Conservation (phyloP, 2,329 filamentous ascomycete species). For the Pseudocercospora ulei region DNA sequence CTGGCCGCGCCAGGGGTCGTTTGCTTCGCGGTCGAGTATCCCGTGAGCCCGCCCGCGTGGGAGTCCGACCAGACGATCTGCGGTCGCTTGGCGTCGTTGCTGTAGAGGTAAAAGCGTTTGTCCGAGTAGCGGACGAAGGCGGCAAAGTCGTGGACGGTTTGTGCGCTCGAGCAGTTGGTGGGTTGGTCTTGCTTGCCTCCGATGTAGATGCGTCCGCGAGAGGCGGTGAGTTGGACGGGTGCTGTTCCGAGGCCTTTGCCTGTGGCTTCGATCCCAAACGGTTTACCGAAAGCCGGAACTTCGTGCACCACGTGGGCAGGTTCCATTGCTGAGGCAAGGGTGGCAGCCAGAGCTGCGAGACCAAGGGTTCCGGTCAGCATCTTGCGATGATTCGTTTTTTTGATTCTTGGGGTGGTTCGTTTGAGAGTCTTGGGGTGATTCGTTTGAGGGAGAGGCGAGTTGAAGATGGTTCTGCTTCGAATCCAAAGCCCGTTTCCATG, state of each 20-base stretch:
- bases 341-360: background rate
- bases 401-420: too few species aligned
- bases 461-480: too few species aligned
- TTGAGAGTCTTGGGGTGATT: too few species aligned
- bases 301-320: background rate
- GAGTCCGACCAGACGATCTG: constrained; percentile 13
- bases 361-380: too few species aligned
- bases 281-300: background rate
- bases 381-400: too few species aligned
- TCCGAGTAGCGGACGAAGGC: constrained; percentile 12
- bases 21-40: background rate
- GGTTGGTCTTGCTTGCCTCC: constrained; percentile 16
- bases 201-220: constrained; percentile 17
- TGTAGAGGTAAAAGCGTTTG: constrained; percentile 11
- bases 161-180: constrained; percentile 1
- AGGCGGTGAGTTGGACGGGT: constrained; percentile 15
- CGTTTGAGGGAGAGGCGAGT: too few species aligned
- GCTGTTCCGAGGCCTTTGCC: background rate
- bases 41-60: background rate
- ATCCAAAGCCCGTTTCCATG: too few species aligned
- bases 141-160: constrained; percentile 3
- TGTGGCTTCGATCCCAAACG: background rate
- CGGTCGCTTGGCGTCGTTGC: constrained; percentile 1
- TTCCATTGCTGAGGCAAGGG: background rate
- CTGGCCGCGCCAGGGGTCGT: background rate